Evolutionary conservation across 305 asterid genomes (phyloP), one percentile per base, ranked within the genome.

Genomic region (Withania somnifera): DNA sequence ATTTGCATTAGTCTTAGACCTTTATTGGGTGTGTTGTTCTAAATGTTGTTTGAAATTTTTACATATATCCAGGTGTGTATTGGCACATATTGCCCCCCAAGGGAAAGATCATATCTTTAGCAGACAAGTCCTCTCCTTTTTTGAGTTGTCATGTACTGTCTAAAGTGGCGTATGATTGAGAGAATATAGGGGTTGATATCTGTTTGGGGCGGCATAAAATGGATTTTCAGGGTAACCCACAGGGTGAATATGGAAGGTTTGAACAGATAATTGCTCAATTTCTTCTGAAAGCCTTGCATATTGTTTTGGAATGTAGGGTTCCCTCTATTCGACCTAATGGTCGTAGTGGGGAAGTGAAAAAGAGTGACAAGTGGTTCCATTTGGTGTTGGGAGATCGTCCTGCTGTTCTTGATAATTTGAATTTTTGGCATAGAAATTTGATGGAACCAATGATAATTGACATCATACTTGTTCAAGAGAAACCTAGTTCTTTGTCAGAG

Each of bases 361-460:
- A 92, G 91, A 91, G 92, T 5, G 98, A 94, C 83, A 93, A 87
- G 85, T 96, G 99, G 98, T 94, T 96, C 86, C 94, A 91, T 84
- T 85, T 96, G 85, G 93, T 85, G 3, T 83, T 96, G 86, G 98
- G 99, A 53, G 98, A 92, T 84, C 98, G 97, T 4, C 99, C 98
- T 9, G 82, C 94, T 2, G 98, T 91, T 40, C 89, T 94, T 89
- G 99, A 96, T 78, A 92, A 92, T 89, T 88, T 93, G 88, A 92
- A 97, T 83, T 94, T 93, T 82, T 94, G 99, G 99, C 93, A 91
- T 53, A 91, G 98, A 73, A 96, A 90, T 82, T 87, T 93, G 82
- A 90, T 93, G 97, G 99, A 96, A 58, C 98, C 99, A 15, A 93
- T 94, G 98, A 87, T 92, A 76, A 92, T 96, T 58, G 99, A 96